These are phyloP conservation scores for Elsinoe perseae DNA, from an alignment of 2,329 filamentous ascomycete species.

Conservation along the genomic window DNA sequence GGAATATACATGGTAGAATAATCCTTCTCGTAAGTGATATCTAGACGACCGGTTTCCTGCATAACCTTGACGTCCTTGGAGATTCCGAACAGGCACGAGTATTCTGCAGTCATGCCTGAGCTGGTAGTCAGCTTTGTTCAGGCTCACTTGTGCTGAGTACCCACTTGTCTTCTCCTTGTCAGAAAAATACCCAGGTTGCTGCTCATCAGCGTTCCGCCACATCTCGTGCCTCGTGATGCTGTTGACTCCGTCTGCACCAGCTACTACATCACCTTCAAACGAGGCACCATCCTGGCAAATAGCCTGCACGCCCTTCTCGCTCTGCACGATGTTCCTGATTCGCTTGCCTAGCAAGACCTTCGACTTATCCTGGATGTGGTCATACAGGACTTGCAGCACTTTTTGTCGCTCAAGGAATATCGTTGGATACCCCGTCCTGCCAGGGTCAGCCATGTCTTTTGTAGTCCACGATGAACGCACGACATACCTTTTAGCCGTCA, in stretches of 20 bases:
- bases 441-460: not conserved
- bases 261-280: constrained; percentile 24
- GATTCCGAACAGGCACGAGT: constrained; percentile 36
- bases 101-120: constrained; percentile 22
- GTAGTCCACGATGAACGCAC: not conserved
- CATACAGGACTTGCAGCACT: constrained; percentile 22
- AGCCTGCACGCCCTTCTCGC: constrained; percentile 3
- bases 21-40: constrained; percentile 23
- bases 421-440: constrained; percentile 20
- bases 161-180: constrained; percentile 19
- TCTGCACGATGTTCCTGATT: constrained; percentile 7
- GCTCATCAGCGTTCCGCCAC: constrained; percentile 21
- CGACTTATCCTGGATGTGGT: constrained; percentile 21
- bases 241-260: constrained; percentile 27
- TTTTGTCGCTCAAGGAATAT: constrained; percentile 27
- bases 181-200: constrained; percentile 18
- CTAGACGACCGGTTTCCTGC: constrained; percentile 18
- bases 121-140: not conserved
- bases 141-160: not conserved
- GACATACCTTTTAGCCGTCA: constrained; percentile 10
- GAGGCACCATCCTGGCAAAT: constrained; percentile 14
- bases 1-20: constrained; percentile 26
- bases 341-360: constrained; percentile 17
- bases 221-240: constrained; percentile 23
- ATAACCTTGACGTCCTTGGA: constrained; percentile 25